These are phyloP conservation scores for Solanum peruvianum DNA, from an alignment of 257 asterid species.

Conservation along the genomic window DNA sequence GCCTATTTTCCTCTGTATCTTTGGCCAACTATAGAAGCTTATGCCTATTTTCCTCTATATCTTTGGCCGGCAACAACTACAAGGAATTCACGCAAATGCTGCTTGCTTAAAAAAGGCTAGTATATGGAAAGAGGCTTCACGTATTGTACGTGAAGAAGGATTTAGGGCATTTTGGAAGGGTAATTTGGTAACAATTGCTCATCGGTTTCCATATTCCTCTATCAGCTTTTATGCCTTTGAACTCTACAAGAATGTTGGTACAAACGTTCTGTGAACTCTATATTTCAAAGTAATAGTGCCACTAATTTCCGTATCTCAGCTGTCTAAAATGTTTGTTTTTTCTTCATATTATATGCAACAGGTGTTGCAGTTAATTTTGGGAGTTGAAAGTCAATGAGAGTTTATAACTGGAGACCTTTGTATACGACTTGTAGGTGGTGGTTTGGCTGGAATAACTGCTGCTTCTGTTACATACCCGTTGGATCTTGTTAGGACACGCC, in stretches of 20 bases:
- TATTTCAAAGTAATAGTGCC: background rate
- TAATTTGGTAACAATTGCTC: constrained; percentile 76
- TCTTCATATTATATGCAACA: constrained; percentile 1
- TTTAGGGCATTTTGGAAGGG: constrained; percentile 84
- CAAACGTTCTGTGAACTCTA: constrained; percentile 24
- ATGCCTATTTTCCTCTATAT: background rate
- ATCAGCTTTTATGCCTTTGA: constrained; percentile 76
- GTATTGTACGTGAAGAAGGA: constrained; percentile 68
- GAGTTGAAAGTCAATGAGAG: constrained; percentile 50
- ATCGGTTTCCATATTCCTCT: constrained; percentile 79
- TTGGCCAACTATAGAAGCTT: background rate
- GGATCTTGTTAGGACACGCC: constrained; percentile 84
- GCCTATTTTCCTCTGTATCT: background rate
- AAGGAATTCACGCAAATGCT: constrained; percentile 67
- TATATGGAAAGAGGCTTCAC: constrained; percentile 61
- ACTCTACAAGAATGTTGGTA: constrained; percentile 86
- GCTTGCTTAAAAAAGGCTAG: constrained; percentile 46
- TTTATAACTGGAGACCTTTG: constrained; percentile 50
- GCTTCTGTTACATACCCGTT: constrained; percentile 77
- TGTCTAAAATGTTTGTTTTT: background rate
- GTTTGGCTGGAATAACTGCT: constrained; percentile 84
- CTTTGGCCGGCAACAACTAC: constrained; percentile 24
- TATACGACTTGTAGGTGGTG: constrained; percentile 72
- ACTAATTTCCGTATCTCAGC: background rate
- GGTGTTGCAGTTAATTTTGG: constrained; percentile 40